Base-by-base conservation (phyloP, 2,329 filamentous ascomycete species). In the Claviceps spartinae region DNA sequence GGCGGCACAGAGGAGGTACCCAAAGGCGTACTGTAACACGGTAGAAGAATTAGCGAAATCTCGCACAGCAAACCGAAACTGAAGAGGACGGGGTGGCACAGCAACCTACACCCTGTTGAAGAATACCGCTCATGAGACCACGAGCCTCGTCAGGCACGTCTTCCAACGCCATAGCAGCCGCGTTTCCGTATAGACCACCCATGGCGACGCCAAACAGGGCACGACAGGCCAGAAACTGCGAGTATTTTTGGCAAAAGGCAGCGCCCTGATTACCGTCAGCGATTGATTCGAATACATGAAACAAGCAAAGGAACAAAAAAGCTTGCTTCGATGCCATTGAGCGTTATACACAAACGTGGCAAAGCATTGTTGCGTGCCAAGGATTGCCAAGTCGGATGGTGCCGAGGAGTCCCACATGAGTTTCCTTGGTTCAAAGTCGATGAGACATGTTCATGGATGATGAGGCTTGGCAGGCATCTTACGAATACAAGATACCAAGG, bases 121-220 rank as follows among this genome's bases (percentile, higher is more conserved):
- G 70, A 34, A 89, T 82, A 56, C 86, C 86, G 47, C 79, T 84
- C 73, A 89, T 84, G 26, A 90, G 69, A 58, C 86, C 86, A 59
- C 86, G 77, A 3, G 83, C 78, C 55, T 82, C 79, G 44, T 71
- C 66, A 4, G 84, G 85, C 54, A 82, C 78, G 60, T 88, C 86
- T 62, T 91, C 87, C 9, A 91, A 74, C 0, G 86, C 85, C 59
- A 86, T 90, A 4, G 86, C 85, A 9, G 85, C 84, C 1, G 84
- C 85, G 60, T 88, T 88, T 52, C 87, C 87, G 65, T 89, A 82
- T 1, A 90, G 58, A 57, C 86, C 87, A 41, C 87, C 87, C 86
- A 91, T 91, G 59, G 86, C 86, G 44, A 91, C 67, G 46, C 86
- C 87, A 61, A 90, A 91, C 3, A 91, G 70, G 43, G 82, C 81